Conservation (phyloP, 73 alveolate genomes). For the Paramecium octaurelia region DNA sequence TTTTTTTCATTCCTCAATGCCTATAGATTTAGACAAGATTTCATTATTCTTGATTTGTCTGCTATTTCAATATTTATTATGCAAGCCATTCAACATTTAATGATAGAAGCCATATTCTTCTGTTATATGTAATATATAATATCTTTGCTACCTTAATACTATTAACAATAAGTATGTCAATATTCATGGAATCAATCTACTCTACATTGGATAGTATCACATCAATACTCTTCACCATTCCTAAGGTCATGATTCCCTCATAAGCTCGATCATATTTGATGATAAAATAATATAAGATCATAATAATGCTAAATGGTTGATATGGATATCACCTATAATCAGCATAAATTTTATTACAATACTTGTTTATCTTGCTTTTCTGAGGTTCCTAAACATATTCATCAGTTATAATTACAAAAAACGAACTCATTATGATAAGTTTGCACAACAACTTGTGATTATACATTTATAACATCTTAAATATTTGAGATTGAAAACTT, state of each 20-base stretch:
- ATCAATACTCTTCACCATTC: not conserved
- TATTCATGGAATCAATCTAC: not conserved
- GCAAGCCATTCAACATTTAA: not conserved
- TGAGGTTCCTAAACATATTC: not conserved
- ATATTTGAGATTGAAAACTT: not conserved
- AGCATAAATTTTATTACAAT: not conserved
- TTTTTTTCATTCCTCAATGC: not conserved
- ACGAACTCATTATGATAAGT: not conserved
- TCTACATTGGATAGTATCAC: not conserved
- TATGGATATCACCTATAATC: not conserved
- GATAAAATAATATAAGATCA: not conserved
- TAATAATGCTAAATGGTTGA: not conserved
- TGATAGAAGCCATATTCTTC: not conserved
- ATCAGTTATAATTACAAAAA: not conserved
- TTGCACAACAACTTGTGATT: not conserved
- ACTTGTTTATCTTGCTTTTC: not conserved
- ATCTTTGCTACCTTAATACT: not conserved
- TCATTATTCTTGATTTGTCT: not conserved
- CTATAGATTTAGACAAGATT: not conserved
- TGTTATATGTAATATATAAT: not conserved
- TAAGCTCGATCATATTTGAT: not conserved
- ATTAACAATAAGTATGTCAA: not conserved
- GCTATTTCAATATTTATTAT: not conserved
- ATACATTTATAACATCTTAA: too few relatives aligned
- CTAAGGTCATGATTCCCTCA: not conserved